Base-by-base conservation (phyloP, 805 yeast species). In the Sugiyamaella valdiviana region DNA sequence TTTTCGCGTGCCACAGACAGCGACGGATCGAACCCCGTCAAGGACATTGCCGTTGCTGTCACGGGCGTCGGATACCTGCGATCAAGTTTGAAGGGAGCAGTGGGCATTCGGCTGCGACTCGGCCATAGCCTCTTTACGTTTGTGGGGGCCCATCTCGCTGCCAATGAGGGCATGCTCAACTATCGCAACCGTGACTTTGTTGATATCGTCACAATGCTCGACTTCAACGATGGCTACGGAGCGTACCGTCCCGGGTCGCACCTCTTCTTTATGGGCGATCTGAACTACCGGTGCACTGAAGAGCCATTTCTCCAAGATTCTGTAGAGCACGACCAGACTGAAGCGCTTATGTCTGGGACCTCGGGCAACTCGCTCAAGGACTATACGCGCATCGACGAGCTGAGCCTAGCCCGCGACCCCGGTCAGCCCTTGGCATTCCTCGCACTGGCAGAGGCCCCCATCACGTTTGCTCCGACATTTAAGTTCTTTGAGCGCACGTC, bases 251-350 rank as follows among this genome's bases (percentile, higher is more conserved):
- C 81, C 0, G 55, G 65, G 1, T 57, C 74, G 9, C 95, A 85
- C 60, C 65, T 82, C 4, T 83, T 89, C 58, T 63, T 89, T 45
- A 66, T 86, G 73, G 98, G 98, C 0, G 98, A 90, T 64, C 69
- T 90, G 57, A 90, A 90, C 62, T 90, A 85, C 63, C 71, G 98
- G 39, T 75, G 83, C 16, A 54, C 59, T 1, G 63, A 63, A 6
- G 63, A 60, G 10, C 55, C 60, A 5, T 51, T 51, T 41, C 50
- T 54, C 36, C 52, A 47, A n/a, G n/a, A n/a, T n/a, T 19, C 19
- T 12, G 39, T 16, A 15, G 15, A 23, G 35, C 17, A n/a, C 16
- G n/a, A 21, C 10, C 16, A 19, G 9, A 6, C 35, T 17, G 21
- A n/a, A 22, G 36, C 36, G 4, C 15, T 19, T n/a, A 24, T 26